Conservation (phyloP, 2,329 filamentous ascomycete species). For the Sphaerulina vaccinii region DNA sequence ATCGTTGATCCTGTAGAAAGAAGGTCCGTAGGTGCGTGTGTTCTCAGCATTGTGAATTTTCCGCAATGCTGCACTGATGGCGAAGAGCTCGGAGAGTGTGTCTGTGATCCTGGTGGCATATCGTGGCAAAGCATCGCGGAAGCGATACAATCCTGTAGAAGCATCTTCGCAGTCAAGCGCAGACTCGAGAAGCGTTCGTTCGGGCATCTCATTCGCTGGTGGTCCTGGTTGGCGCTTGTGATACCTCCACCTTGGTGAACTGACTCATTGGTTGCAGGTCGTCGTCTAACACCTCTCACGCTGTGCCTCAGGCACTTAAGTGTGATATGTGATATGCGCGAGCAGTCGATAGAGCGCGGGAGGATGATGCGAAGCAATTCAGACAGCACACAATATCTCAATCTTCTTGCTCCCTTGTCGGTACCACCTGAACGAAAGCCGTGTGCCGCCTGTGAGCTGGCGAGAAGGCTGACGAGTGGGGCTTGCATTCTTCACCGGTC, state of each 20-base stretch:
- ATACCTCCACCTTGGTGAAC: constrained; percentile 1
- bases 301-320: constrained; percentile 8
- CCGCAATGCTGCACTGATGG: constrained; percentile 53
- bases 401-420: constrained; percentile 7
- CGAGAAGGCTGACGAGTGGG: constrained; percentile 9
- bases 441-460: constrained; percentile 11
- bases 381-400: not conserved
- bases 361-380: not conserved
- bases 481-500: constrained; percentile 9
- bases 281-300: not conserved
- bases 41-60: constrained; percentile 48
- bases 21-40: constrained; percentile 41
- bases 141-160: constrained; percentile 42
- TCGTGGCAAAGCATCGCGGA: constrained; percentile 52
- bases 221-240: constrained; percentile 14
- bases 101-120: constrained; percentile 54
- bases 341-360: constrained; percentile 23
- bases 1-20: constrained; percentile 42
- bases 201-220: constrained; percentile 22
- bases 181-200: constrained; percentile 17
- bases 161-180: constrained; percentile 24
- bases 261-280: constrained; percentile 4
- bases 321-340: constrained; percentile 8
- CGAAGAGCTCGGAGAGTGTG: constrained; percentile 55
- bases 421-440: constrained; percentile 15